Conservation (phyloP, 2,329 filamentous ascomycete species). For the Epichloe sylvatica region DNA sequence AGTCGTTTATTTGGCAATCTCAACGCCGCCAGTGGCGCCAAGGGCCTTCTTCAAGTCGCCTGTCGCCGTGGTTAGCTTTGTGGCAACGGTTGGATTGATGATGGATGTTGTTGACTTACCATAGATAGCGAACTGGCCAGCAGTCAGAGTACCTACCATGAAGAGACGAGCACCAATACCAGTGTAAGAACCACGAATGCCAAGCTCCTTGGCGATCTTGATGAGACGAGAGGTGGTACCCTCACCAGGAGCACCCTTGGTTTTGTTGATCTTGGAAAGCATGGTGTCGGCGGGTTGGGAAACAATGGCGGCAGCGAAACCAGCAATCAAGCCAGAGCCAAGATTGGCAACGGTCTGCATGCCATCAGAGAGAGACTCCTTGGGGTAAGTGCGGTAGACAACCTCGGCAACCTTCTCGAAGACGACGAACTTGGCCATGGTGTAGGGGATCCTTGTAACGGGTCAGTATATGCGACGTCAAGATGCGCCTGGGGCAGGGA, state of each 20-base stretch:
- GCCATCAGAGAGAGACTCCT: slow-evolving; percentile 51
- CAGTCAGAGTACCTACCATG: slow-evolving; percentile 57
- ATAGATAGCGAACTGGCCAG: slow-evolving; percentile 82
- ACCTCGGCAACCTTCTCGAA: slow-evolving; percentile 77
- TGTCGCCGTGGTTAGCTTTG: not conserved
- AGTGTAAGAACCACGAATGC: slow-evolving; percentile 60
- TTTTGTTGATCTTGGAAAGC: slow-evolving; percentile 95
- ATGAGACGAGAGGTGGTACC: slow-evolving; percentile 65
- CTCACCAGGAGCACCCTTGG: slow-evolving; percentile 74
- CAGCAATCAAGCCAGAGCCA: slow-evolving; percentile 34
- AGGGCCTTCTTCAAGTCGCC: slow-evolving; percentile 53
- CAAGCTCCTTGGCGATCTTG: slow-evolving; percentile 82
- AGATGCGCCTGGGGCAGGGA: not conserved
- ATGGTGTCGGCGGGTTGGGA: slow-evolving; percentile 89
- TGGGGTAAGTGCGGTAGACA: slow-evolving; percentile 56
- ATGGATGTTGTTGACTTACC: slow-evolving; percentile 17
- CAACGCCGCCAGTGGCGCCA: slow-evolving; percentile 10
- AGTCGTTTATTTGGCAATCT: slow-evolving; percentile 14
- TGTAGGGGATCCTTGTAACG: slow-evolving; percentile 62
- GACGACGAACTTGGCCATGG: slow-evolving; percentile 90
- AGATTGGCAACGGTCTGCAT: slow-evolving; percentile 73
- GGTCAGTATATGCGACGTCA: not conserved
- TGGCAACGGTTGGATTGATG: not conserved
- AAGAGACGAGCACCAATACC: slow-evolving; percentile 62
- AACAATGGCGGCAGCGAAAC: slow-evolving; percentile 77